These are phyloP conservation scores for Daldinia bambusicola DNA, from an alignment of 495 filamentous ascomycete species.

Conservation along the genomic window DNA sequence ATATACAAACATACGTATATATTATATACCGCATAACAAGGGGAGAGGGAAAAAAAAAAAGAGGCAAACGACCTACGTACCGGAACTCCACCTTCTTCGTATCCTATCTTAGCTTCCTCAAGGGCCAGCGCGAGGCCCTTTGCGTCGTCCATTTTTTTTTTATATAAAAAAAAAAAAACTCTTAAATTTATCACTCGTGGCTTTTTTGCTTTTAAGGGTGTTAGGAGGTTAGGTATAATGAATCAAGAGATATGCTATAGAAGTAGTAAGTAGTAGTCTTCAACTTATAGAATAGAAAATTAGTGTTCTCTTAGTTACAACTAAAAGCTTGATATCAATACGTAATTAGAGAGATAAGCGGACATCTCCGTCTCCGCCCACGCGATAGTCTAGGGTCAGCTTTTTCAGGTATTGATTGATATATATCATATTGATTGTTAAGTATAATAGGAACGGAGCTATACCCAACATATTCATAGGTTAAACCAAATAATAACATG, in stretches of 20 bases:
- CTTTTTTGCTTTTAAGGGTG: not conserved
- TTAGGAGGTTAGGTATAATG: too few relatives aligned
- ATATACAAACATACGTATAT: too few relatives aligned
- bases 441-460: too few relatives aligned
- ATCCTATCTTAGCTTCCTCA: conserved; percentile 77
- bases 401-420: not conserved
- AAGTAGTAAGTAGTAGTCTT: too few relatives aligned
- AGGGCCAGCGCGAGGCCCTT: conserved; percentile 70
- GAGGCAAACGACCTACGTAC: conserved; percentile 45
- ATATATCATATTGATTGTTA: too few relatives aligned
- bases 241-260: too few relatives aligned
- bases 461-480: too few relatives aligned
- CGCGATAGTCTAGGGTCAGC: not conserved
- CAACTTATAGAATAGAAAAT: not conserved
- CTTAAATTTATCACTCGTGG: not conserved
- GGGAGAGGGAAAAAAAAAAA: too few relatives aligned
- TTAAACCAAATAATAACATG: too few relatives aligned
- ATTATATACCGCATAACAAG: too few relatives aligned
- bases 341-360: conserved; percentile 3
- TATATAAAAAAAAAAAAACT: too few relatives aligned
- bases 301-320: not conserved
- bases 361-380: not conserved
- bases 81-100: conserved; percentile 80
- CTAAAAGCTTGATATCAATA: conserved; percentile 2
- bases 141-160: conserved; percentile 65